phyloP scores from a whole-genome alignment of 306 rosid species.

The Trichosanthes truncata region DNA sequence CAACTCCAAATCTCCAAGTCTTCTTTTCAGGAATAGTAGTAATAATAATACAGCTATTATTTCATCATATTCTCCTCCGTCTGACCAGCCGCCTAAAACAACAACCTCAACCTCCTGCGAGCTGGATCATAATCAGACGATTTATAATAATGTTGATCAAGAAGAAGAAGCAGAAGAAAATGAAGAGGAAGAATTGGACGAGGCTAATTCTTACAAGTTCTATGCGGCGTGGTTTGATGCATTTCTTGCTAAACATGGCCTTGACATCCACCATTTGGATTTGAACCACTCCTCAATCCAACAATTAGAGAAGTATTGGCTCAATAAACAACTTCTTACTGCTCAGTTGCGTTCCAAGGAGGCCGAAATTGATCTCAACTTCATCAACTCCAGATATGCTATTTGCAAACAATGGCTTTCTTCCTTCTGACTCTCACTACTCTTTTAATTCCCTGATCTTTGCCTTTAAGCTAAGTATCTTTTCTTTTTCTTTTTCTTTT shows the following conservation, averaged over 20 bases:
- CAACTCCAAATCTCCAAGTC: not conserved
- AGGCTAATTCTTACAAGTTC: not conserved
- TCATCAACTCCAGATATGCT: not conserved
- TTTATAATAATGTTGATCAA: not conserved
- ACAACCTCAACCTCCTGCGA: too few relatives aligned
- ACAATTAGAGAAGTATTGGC: not conserved
- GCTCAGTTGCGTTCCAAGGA: not conserved
- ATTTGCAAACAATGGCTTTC: not conserved
- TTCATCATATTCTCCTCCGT: too few relatives aligned
- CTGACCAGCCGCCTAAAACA: too few relatives aligned
- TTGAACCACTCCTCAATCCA: not conserved
- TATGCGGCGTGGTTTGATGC: not conserved
- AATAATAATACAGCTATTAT: too few relatives aligned
- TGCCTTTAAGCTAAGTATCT: too few relatives aligned
- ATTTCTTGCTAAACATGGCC: not conserved
- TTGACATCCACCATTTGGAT: not conserved
- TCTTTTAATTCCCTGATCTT: too few relatives aligned
- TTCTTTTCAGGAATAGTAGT: too few relatives aligned
- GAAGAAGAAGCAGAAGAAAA: not conserved
- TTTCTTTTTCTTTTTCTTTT: too few relatives aligned
- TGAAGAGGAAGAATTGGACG: not conserved
- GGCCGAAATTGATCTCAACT: not conserved
- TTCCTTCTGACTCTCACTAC: not conserved
- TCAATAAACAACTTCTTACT: not conserved
- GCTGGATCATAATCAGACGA: not conserved